phyloP scores from a whole-genome alignment of 805 yeast genomes.

The Saccharomycopsis oosterbeekiorum region DNA sequence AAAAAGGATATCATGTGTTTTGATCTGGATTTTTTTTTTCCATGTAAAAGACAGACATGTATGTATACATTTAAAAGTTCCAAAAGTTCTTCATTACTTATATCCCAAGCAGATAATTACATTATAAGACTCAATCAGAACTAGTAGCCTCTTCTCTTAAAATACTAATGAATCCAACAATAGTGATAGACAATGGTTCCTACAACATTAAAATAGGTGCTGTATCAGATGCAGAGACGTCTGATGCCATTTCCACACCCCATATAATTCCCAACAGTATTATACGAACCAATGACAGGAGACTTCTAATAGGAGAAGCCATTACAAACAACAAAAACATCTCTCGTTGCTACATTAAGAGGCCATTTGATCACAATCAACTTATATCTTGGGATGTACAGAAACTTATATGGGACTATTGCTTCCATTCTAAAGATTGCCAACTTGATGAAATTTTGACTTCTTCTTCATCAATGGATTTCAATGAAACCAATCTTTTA shows the following conservation, averaged over 20 bases:
- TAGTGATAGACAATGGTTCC: constrained; percentile 87
- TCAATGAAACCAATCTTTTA: constrained; percentile 47
- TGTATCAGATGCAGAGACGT: constrained; percentile 25
- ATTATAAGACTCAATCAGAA: neutral
- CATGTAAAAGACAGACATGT: no score
- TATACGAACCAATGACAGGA: constrained; percentile 65
- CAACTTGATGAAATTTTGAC: constrained; percentile 30
- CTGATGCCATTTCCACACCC: constrained; percentile 26
- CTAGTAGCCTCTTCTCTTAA: neutral
- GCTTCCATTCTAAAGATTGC: constrained; percentile 40
- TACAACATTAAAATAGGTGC: constrained; percentile 65
- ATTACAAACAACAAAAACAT: constrained; percentile 55
- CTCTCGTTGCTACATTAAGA: constrained; percentile 58
- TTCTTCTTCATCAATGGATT: constrained; percentile 26
- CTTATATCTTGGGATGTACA: constrained; percentile 86
- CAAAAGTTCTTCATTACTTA: no score
- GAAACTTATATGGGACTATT: constrained; percentile 83
- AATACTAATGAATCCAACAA: constrained; percentile 9
- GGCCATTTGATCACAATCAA: constrained; percentile 88
- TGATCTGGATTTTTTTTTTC: no score
- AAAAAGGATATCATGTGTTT: no score
- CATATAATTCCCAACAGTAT: constrained; percentile 56
- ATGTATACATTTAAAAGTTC: no score
- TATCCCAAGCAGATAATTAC: no score
- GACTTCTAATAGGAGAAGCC: constrained; percentile 64